Evolutionary conservation across 2,329 filamentous ascomycete species (phyloP).

Genomic region (Trichoderma aggressivum): DNA sequence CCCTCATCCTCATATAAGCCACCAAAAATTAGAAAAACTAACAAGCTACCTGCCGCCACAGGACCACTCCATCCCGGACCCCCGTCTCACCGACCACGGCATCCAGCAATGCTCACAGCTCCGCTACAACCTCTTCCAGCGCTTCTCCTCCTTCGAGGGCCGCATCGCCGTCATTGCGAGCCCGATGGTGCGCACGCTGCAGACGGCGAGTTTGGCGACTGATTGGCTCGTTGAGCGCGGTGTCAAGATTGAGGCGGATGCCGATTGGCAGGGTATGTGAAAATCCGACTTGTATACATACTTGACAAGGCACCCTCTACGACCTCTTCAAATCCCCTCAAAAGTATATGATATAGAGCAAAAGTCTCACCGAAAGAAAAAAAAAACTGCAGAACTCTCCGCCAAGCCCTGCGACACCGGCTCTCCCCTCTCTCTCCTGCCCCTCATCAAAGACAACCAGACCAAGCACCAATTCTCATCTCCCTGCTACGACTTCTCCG

Average conservation of each 20-base stretch:
- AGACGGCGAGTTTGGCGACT: constrained; percentile 58
- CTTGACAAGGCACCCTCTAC: too few species aligned
- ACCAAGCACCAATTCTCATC: constrained; percentile 46
- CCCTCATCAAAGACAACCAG: constrained; percentile 1
- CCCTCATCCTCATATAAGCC: background rate
- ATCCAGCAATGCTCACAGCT: constrained; percentile 46
- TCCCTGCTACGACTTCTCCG: constrained; percentile 49
- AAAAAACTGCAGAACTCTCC: constrained; percentile 45
- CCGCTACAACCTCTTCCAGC: constrained; percentile 40
- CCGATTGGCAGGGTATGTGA: constrained; percentile 60
- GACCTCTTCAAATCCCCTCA: background rate
- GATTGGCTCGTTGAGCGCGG: constrained; percentile 56
- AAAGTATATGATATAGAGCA: background rate
- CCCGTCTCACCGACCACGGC: constrained; percentile 48
- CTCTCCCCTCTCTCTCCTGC: constrained; percentile 42
- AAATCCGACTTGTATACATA: background rate
- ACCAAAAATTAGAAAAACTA: background rate
- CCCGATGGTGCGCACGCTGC: constrained; percentile 62
- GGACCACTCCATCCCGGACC: constrained; percentile 49
- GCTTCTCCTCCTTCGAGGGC: constrained; percentile 29
- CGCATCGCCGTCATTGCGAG: constrained; percentile 56
- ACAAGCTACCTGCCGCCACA: constrained; percentile 33
- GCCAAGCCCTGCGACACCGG: constrained; percentile 61
- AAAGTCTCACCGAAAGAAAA: background rate
- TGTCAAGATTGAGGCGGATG: constrained; percentile 53